Evolutionary conservation across 257 asterid genomes (phyloP).

Genomic region (Nicotiana obtusifolia): DNA sequence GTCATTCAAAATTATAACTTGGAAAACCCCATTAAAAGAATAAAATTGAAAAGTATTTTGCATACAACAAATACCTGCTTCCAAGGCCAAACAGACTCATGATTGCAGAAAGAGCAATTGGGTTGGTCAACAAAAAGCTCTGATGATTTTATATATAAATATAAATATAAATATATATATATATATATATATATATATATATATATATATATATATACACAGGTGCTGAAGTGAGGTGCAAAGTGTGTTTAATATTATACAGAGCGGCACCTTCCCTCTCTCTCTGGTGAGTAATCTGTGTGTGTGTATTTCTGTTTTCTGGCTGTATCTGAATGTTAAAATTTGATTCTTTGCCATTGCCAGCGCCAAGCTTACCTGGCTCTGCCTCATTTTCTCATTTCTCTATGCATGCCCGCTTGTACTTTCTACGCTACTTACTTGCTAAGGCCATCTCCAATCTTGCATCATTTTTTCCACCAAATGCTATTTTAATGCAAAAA

Average conservation of each 20-base stretch:
- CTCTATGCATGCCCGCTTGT: not conserved
- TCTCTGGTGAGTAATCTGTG: not conserved
- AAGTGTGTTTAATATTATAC: not conserved
- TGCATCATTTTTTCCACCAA: too few relatives aligned
- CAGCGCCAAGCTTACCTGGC: not conserved
- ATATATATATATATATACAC: too few relatives aligned
- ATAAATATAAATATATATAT: too few relatives aligned
- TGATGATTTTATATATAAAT: not conserved
- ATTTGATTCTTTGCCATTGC: not conserved
- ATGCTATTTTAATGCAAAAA: too few relatives aligned
- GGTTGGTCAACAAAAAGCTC: not conserved
- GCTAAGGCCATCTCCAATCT: too few relatives aligned
- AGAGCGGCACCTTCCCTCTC: not conserved
- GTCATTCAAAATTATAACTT: not conserved
- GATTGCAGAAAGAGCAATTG: not conserved
- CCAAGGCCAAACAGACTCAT: constrained; percentile 96
- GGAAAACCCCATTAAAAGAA: not conserved
- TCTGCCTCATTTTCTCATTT: not conserved
- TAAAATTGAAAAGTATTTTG: not conserved
- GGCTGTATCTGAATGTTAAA: not conserved
- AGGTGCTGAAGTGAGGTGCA: too few relatives aligned
- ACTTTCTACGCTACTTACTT: not conserved
- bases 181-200: too few relatives aligned
- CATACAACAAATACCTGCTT: constrained; percentile 30
- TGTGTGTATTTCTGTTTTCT: not conserved